A percentile compares a stretch with the other conserved stretches of the same genome.
phyloP scores from a whole-genome alignment of 2,329 filamentous ascomycete genomes.

The Phialophora verrucosa region DNA sequence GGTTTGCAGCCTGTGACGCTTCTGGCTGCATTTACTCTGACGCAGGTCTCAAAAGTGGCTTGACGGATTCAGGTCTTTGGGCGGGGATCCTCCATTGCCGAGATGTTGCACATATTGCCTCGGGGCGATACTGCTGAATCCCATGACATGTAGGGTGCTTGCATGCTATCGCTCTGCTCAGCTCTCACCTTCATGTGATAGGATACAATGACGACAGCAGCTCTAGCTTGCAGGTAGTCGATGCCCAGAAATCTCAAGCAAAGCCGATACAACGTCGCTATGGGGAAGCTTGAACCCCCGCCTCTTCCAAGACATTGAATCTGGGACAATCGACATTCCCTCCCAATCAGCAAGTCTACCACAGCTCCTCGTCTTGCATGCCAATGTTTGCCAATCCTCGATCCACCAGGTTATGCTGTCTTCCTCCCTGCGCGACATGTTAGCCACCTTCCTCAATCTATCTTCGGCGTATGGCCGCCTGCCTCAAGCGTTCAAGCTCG shows the following conservation, averaged over 20 bases:
- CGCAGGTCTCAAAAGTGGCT: background rate
- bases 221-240: background rate
- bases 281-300: slow-evolving; percentile 10
- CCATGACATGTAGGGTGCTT: background rate
- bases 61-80: background rate
- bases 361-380: background rate
- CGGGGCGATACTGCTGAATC: background rate
- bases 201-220: background rate
- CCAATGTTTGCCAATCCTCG: slow-evolving; percentile 11
- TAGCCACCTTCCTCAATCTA: slow-evolving; percentile 5
- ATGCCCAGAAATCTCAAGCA: background rate
- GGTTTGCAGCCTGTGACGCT: background rate
- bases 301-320: background rate
- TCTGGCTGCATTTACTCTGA: background rate
- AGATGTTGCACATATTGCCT: background rate
- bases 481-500: slow-evolving; percentile 6
- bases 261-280: slow-evolving; percentile 5
- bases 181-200: background rate
- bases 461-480: background rate
- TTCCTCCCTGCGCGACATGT: background rate
- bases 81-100: background rate
- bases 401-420: background rate
- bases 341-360: background rate
- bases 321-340: background rate
- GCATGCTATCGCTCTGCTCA: too few species aligned